Base-by-base conservation (phyloP, 139 green algal species). In the Diplosphaera chodatii region DNA sequence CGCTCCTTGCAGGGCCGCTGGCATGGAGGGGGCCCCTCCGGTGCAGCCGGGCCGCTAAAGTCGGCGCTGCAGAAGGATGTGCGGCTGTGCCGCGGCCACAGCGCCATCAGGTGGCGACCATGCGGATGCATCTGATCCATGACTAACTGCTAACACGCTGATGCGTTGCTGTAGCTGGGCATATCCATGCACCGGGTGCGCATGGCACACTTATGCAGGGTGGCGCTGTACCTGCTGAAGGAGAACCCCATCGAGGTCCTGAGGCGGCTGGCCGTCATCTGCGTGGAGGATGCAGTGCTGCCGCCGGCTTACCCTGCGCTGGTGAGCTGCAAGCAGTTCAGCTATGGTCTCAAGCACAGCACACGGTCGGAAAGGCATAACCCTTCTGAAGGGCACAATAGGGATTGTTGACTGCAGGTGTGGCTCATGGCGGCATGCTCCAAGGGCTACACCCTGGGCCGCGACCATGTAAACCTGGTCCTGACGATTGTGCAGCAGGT, bases 61-160 rank as follows among this genome's bases (percentile, higher is more conserved):
- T 82, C 72, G 63, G 85, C 80, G 27, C 75, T 90, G 70, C 85
- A 90, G 74, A 88, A 88, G 77, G 78, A 69, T 65, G 59, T 89
- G 20, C 74, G 84, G 21, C 74, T 85, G 18, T 68, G 84, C 30
- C 69, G 73, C 10, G 73, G 70, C 37, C 66, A 32, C 1, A 69
- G 40, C 22, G 80, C 80, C 31, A 74, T 79, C 55, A 72, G 70
- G 76, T 81, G 8, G n/a, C n/a, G n/a, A n/a, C n/a, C n/a, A n/a
- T n/a, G n/a, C n/a, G n/a, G n/a, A n/a, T n/a, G n/a, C n/a, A n/a
- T n/a, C n/a, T n/a, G n/a, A n/a, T n/a, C n/a, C n/a, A n/a, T n/a
- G n/a, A n/a, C n/a, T n/a, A n/a, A n/a, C n/a, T n/a, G n/a, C n/a
- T n/a, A n/a, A n/a, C n/a, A n/a, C n/a, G n/a, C n/a, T n/a, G n/a